Evolutionary conservation across 2,329 filamentous ascomycete genomes (phyloP).

Genomic region (Onygena corvina): DNA sequence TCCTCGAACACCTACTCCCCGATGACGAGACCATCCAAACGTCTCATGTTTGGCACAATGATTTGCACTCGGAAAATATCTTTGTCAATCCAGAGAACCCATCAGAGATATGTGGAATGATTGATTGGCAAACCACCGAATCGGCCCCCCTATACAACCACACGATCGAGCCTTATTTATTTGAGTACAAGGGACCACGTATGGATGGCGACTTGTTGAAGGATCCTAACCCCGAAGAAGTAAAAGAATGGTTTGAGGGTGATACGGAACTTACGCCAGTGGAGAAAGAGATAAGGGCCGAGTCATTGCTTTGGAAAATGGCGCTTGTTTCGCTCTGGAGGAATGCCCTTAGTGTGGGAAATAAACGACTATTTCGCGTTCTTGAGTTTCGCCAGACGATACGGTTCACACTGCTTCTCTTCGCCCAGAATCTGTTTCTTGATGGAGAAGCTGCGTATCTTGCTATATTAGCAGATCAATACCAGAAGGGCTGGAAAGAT

Average conservation of each 20-base stretch:
- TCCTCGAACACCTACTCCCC: conserved; percentile 25
- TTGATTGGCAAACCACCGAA: conserved; percentile 22
- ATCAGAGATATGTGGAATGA: conserved; percentile 17
- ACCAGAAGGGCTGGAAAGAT: conserved; percentile 3
- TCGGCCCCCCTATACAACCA: conserved; percentile 23
- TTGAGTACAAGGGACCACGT: conserved; percentile 19
- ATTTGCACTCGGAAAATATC: conserved; percentile 32
- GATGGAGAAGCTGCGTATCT: conserved; percentile 6
- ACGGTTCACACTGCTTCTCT: neutral
- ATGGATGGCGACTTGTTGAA: conserved; percentile 5
- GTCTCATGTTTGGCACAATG: conserved; percentile 31
- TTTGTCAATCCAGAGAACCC: conserved; percentile 24
- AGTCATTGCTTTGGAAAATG: conserved; percentile 3
- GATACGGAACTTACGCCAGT: neutral
- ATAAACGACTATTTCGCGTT: conserved; percentile 1
- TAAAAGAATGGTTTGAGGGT: neutral
- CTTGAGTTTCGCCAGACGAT: conserved; percentile 5
- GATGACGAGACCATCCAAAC: conserved; percentile 16
- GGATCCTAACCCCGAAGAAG: neutral
- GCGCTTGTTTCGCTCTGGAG: conserved; percentile 7
- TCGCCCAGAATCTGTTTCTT: conserved; percentile 1
- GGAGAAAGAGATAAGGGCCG: conserved; percentile 3
- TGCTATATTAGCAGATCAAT: conserved; percentile 5
- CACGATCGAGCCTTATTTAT: conserved; percentile 21
- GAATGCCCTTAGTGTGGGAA: neutral